Base-by-base conservation (phyloP, 2,329 filamentous ascomycete genomes). In the Pseudocercospora fijiensis region DNA sequence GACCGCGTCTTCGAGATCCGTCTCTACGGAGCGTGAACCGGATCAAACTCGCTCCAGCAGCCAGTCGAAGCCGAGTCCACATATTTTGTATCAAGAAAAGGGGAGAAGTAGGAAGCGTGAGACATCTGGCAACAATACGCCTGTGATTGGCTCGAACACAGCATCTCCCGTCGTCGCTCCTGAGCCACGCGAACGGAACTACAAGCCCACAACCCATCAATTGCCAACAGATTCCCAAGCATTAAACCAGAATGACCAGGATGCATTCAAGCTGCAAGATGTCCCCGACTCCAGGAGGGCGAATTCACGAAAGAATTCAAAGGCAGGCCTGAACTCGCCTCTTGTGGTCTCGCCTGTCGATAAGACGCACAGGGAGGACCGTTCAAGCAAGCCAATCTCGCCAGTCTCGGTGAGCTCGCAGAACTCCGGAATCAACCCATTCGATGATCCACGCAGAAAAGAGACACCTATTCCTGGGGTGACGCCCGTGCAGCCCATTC, bases 1-100 rank as follows among this genome's bases (percentile, higher is more conserved):
- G 18, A 67, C 72, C 20, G 64, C 68, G 18, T 76, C 76, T 18
- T 81, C 80, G 11, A 74, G 80, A 53, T 81, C 80, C 16, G 77
- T 75, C 4, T 83, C 81, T 3, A 76, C 76, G 16, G 81, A 83
- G 67, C 75, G 80, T 57, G 75, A 77, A 18, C 64, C 65, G n/a
- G 69, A 70, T 18, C 67, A 64, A 33, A 69, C 69, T 26, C 68
- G 65, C 55, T 69, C 62, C n/a, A 56, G 61, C 10, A 72, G 72
- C 37, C 70, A 78, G 73, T 57, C 74, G 80, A 64, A 87, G 60
- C 62, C 67, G 1, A 92, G 91, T 16, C 91, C 92, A n/a, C 92
- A 96, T 73, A 96, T 96, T 71, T 90, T 92, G 22, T 96, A 92
- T 75, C 92, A 96, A 75, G 91, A 96, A 72, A 95, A 93, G 77